Evolutionary conservation across 2,329 filamentous ascomycete genomes (phyloP).

Genomic region (Pyrenophora teres): DNA sequence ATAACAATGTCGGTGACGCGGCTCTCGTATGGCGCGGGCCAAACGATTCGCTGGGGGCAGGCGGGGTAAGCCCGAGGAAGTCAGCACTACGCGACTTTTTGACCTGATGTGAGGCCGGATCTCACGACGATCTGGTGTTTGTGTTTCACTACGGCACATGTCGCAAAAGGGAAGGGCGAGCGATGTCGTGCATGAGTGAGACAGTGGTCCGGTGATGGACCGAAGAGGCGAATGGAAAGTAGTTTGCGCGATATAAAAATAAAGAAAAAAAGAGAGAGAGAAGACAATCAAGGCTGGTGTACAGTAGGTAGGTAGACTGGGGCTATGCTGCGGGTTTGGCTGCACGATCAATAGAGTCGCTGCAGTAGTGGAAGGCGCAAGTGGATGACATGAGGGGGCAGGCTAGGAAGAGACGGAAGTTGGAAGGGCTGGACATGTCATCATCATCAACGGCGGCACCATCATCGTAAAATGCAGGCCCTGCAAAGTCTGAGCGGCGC

Average conservation of each 20-base stretch:
- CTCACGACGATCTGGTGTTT: slow-evolving; percentile 5
- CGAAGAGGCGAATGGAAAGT: too few species aligned
- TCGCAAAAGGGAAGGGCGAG: not conserved
- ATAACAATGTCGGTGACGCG: too few species aligned
- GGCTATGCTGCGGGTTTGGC: not conserved
- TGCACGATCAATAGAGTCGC: not conserved
- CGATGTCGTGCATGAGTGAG: slow-evolving; percentile 6
- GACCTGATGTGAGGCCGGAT: not conserved
- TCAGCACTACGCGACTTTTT: too few species aligned
- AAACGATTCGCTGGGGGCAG: too few species aligned
- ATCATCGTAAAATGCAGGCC: too few species aligned
- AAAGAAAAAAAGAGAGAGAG: not conserved
- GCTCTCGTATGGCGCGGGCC: too few species aligned
- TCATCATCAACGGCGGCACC: too few species aligned
- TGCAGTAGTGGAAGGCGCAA: slow-evolving; percentile 2
- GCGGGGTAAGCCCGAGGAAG: too few species aligned
- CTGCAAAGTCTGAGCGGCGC: too few species aligned
- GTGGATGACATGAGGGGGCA: slow-evolving; percentile 1
- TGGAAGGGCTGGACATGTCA: too few species aligned
- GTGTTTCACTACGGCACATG: slow-evolving; percentile 11
- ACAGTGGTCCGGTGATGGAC: not conserved
- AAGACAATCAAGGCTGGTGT: too few species aligned
- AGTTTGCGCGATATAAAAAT: not conserved
- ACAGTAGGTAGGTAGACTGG: not conserved
- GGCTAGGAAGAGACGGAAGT: too few species aligned